Conservation (phyloP, 176 grass and related monocot genomes). For the Musa schizocarpa region DNA sequence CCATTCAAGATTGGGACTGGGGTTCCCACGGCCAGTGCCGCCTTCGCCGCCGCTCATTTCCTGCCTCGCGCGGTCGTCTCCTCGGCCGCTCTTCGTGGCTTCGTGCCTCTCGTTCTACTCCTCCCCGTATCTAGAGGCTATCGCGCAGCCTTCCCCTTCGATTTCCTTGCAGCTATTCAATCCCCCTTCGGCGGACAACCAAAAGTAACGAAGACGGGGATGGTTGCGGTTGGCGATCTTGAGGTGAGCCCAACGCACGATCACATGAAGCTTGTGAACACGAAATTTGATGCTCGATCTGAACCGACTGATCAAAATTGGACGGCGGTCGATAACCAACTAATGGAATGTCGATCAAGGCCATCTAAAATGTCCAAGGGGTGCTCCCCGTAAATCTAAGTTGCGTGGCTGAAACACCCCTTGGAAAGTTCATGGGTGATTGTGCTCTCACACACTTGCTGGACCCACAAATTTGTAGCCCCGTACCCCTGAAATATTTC, state of each 20-base stretch:
- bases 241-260: neutral
- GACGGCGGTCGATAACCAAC: neutral
- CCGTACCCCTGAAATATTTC: no score
- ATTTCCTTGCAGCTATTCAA: neutral
- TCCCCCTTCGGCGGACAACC: neutral
- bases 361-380: no score
- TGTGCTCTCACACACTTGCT: no score
- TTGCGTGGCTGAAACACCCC: no score
- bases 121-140: neutral
- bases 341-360: no score
- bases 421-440: no score
- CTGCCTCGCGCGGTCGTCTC: neutral
- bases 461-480: no score
- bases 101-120: neutral
- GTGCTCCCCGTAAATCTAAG: no score
- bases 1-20: conserved; percentile 77
- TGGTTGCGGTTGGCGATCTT: neutral
- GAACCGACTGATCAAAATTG: neutral
- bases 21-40: conserved; percentile 23
- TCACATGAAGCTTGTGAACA: neutral
- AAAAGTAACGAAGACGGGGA: neutral
- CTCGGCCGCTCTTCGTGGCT: conserved; percentile 1
- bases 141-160: neutral
- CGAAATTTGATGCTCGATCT: neutral
- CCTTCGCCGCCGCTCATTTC: conserved; percentile 19